Percentiles rank a stretch among this genome's conserved stretches.
phyloP scores from a whole-genome alignment of 495 filamentous ascomycete genomes.

The Barbatosphaeria neglecta region DNA sequence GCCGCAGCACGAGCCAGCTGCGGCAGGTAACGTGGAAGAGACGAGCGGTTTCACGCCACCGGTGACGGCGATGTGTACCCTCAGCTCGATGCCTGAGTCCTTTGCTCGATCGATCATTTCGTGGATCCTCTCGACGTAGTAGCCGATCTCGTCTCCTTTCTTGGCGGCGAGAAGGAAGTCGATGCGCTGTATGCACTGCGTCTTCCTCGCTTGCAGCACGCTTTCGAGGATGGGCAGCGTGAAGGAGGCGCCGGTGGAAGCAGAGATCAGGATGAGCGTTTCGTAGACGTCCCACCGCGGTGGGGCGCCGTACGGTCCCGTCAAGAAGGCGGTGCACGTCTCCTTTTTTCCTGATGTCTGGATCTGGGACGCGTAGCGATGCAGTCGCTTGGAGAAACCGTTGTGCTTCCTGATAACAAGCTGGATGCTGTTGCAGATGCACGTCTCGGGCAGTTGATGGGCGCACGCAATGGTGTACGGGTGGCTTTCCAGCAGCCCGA shows the following conservation, averaged over 20 bases:
- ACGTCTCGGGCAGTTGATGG: constrained; percentile 29
- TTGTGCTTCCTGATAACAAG: constrained; percentile 60
- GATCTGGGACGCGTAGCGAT: constrained; percentile 47
- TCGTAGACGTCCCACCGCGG: constrained; percentile 48
- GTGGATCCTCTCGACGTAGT: constrained; percentile 53
- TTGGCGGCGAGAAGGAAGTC: constrained; percentile 67
- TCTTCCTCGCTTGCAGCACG: constrained; percentile 27
- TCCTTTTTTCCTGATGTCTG: constrained; percentile 18
- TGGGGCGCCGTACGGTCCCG: constrained; percentile 47
- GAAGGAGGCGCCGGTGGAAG: constrained; percentile 47
- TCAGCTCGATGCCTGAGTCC: constrained; percentile 31
- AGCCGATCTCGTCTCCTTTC: constrained; percentile 53
- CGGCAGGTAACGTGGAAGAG: not conserved
- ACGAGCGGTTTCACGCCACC: constrained; percentile 12
- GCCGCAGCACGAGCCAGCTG: not conserved
- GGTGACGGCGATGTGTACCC: constrained; percentile 45
- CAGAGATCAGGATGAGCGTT: constrained; percentile 45
- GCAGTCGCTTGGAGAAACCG: constrained; percentile 59
- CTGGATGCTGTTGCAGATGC: constrained; percentile 51
- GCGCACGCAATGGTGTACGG: constrained; percentile 66
- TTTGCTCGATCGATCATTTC: constrained; percentile 43
- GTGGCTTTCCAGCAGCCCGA: constrained; percentile 62
- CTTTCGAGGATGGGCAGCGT: constrained; percentile 45
- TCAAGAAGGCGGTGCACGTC: constrained; percentile 34
- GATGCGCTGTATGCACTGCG: constrained; percentile 49